Base-by-base conservation (phyloP, 2,329 filamentous ascomycete species). In the Thermochaetoides dissita region DNA sequence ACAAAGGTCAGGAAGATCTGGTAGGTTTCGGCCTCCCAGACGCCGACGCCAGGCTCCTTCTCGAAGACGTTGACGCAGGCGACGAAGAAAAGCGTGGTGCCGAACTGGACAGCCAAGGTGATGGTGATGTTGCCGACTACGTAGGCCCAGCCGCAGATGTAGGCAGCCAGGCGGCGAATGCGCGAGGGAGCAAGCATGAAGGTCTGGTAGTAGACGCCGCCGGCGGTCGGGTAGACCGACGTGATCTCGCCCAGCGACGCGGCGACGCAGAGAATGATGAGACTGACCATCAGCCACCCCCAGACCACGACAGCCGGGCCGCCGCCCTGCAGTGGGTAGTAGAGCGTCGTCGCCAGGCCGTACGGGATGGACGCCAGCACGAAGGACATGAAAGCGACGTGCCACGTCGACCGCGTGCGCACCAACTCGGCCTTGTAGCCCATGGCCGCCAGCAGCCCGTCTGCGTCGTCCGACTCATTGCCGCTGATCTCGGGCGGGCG, bases 111-210 rank as follows among this genome's bases (percentile, higher is more conserved):
- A n/a, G 81, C 74, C n/a, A 86, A 67, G 0, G 82, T 86, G 51
- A 88, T 88, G 50, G 80, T 85, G 58, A 86, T 80, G 62, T 87
- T 87, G 45, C 84, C 84, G 40, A 85, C 76, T 11, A 84, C 72
- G 56, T 83, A 87, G 17, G 80, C 66, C 81, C 81, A 87, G 46
- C 81, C 81, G 50, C 77, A 81, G 46, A 83, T 74, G 74, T 79
- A 86, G 30, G 77, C 77, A 10, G 79, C 67, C 10, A 81, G 62
- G 35, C 70, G 72, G 41, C 80, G 76, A 63, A 73, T 80, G 10
- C 59, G 60, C 28, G 69, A 58, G 11, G 78, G 69, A 0, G 81
- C 71, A 10, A 87, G 71, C 75, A 84, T 84, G 56, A 81, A 85
- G 6, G 80, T 79, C 63, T 84, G 81, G 59, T 84, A 85, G 63